phyloP scores from a whole-genome alignment of 371 early-diverging fungal genomes.

The Nematocida parisii region DNA sequence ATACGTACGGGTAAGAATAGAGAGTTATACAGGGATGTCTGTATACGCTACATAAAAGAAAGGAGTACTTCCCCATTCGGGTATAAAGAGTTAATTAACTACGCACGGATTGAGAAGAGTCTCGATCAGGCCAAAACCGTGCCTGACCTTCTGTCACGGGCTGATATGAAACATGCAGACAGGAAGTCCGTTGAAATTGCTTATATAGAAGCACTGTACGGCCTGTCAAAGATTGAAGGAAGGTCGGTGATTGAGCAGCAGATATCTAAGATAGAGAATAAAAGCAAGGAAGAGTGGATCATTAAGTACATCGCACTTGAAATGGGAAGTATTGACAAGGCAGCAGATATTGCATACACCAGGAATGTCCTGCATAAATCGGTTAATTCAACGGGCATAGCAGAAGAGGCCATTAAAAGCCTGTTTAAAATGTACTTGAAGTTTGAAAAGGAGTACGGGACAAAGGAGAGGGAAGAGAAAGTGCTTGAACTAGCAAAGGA shows the following conservation, averaged over 20 bases:
- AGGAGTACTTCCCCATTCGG: slow-evolving; percentile 45
- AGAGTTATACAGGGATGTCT: slow-evolving; percentile 3
- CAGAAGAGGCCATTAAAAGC: slow-evolving; percentile 12
- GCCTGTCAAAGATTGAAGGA: slow-evolving; percentile 33
- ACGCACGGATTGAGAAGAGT: background rate
- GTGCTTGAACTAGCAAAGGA: slow-evolving; percentile 45
- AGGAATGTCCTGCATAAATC: slow-evolving; percentile 27
- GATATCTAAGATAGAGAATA: slow-evolving; percentile 5
- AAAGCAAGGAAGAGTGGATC: slow-evolving; percentile 28
- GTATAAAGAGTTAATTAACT: slow-evolving; percentile 41
- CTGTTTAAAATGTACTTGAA: slow-evolving; percentile 47
- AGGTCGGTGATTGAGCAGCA: slow-evolving; percentile 26
- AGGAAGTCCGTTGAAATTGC: slow-evolving; percentile 28
- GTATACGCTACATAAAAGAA: slow-evolving; percentile 15
- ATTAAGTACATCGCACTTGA: slow-evolving; percentile 41
- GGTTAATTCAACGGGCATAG: background rate
- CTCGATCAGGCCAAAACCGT: background rate
- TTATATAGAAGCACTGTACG: slow-evolving; percentile 28
- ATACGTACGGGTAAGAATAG: background rate
- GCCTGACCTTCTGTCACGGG: background rate
- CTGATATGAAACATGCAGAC: slow-evolving; percentile 28
- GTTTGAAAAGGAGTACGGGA: slow-evolving; percentile 53
- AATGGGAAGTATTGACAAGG: background rate
- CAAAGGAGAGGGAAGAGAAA: slow-evolving; percentile 22
- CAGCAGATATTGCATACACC: slow-evolving; percentile 31